Evolutionary conservation across 768 basidiomycete species (phyloP).

Genomic region (Lactarius evosmus): DNA sequence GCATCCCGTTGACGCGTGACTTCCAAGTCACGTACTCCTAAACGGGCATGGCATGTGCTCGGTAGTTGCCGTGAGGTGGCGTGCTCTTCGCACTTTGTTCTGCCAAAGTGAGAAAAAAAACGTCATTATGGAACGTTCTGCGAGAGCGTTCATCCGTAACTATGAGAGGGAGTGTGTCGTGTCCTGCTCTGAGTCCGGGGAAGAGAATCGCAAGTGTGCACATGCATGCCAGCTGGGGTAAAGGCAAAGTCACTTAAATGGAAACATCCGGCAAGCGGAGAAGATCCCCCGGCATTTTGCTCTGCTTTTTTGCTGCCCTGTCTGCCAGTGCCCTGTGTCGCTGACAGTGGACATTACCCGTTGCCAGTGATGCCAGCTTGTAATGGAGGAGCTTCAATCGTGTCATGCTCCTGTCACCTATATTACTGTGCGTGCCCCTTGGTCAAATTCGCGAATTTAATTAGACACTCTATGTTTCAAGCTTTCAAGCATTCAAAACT

Average conservation of each 20-base stretch:
- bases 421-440: background rate
- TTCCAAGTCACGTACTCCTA: constrained; percentile 31
- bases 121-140: background rate
- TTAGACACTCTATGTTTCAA: background rate
- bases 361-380: background rate
- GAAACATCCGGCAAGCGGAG: background rate
- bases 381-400: no score
- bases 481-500: no score
- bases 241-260: background rate
- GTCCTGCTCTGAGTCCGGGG: background rate
- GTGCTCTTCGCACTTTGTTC: background rate
- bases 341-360: background rate
- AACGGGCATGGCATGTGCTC: background rate
- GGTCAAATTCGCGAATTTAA: background rate
- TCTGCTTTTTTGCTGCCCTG: background rate
- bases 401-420: background rate
- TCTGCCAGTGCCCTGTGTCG: background rate
- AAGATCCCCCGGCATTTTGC: background rate
- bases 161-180: background rate
- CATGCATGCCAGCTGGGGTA: no score
- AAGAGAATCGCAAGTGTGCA: background rate
- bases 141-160: background rate
- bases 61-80: background rate
- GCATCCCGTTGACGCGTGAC: constrained; percentile 36
- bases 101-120: no score